Evolutionary conservation across 768 basidiomycete genomes (phyloP).

Genomic region (Xanthoconium purpureum): DNA sequence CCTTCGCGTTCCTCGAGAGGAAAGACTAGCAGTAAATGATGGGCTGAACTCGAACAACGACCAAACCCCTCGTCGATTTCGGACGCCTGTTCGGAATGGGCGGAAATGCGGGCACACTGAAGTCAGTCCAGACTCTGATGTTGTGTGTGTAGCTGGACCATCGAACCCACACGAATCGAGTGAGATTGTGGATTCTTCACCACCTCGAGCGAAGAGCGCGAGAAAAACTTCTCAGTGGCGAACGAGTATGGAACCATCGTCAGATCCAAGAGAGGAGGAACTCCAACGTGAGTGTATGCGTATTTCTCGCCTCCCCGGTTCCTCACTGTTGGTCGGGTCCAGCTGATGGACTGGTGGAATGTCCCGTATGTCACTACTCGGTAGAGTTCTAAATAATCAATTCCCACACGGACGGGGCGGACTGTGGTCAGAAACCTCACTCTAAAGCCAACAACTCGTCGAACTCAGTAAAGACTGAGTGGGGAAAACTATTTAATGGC

Average conservation of each 20-base stretch:
- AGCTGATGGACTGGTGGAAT: slow-evolving; percentile 44
- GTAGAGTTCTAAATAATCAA: slow-evolving; percentile 54
- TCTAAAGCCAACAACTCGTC: slow-evolving; percentile 21
- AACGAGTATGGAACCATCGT: slow-evolving; percentile 24
- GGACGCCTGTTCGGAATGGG: slow-evolving; percentile 16
- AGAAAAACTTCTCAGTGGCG: slow-evolving; percentile 16
- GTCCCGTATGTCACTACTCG: slow-evolving; percentile 57
- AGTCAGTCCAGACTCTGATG: slow-evolving; percentile 26
- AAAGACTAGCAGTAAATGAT: slow-evolving; percentile 19
- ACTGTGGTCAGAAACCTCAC: slow-evolving; percentile 37
- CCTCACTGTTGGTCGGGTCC: slow-evolving; percentile 3
- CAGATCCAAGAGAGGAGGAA: slow-evolving; percentile 33
- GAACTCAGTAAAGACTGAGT: slow-evolving; percentile 33
- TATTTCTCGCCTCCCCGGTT: neutral
- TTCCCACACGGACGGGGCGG: slow-evolving; percentile 57
- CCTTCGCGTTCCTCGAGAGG: slow-evolving; percentile 39
- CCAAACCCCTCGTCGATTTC: slow-evolving; percentile 18
- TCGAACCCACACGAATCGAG: slow-evolving; percentile 27
- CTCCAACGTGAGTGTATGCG: slow-evolving; percentile 18
- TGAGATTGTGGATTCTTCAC: slow-evolving; percentile 23
- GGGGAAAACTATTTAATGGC: slow-evolving; percentile 41
- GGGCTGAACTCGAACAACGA: slow-evolving; percentile 1
- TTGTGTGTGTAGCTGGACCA: slow-evolving; percentile 30
- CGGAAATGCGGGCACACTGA: slow-evolving; percentile 37
- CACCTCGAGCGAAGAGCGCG: slow-evolving; percentile 18